Percentiles rank a stretch among this genome's conserved stretches.
Evolutionary conservation across 768 basidiomycete genomes (phyloP).

Genomic region (Tulasnella sp.): DNA sequence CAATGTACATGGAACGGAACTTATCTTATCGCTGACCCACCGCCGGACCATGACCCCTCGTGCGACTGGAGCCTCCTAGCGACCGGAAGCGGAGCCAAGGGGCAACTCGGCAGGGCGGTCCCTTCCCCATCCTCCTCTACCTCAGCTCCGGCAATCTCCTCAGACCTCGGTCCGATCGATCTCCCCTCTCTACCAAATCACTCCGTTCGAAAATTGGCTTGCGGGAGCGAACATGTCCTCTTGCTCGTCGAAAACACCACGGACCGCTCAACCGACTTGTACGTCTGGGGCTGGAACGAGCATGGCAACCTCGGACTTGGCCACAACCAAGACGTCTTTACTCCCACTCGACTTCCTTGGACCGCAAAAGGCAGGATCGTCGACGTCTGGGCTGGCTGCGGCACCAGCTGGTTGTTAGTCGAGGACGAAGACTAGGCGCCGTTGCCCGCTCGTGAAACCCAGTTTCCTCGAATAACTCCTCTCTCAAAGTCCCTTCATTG

Average conservation of each 20-base stretch:
- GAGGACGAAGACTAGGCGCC: background rate
- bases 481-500: no score
- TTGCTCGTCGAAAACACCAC: slow-evolving; percentile 15
- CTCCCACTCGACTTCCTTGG: slow-evolving; percentile 17
- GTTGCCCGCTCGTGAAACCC: no score
- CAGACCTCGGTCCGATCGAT: slow-evolving; percentile 22
- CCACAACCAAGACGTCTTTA: slow-evolving; percentile 45
- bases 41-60: no score
- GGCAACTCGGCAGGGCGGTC: slow-evolving; percentile 48
- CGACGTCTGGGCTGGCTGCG: slow-evolving; percentile 39
- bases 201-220: slow-evolving; percentile 33
- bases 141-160: slow-evolving; percentile 14
- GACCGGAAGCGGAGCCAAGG: slow-evolving; percentile 43
- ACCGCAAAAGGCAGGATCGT: slow-evolving; percentile 12
- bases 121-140: slow-evolving; percentile 20
- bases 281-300: slow-evolving; percentile 98
- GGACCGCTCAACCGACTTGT: slow-evolving; percentile 34
- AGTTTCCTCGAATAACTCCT: no score
- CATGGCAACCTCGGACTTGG: slow-evolving; percentile 84
- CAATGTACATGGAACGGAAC: no score
- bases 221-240: slow-evolving; percentile 82
- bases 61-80: slow-evolving; percentile 28
- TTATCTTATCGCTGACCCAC: no score
- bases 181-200: slow-evolving; percentile 22
- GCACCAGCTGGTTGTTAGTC: slow-evolving; percentile 38